Percentiles rank a stretch among this genome's conserved stretches.
Conservation (phyloP, 805 yeast genomes). For the Kodamaea laetipori region DNA sequence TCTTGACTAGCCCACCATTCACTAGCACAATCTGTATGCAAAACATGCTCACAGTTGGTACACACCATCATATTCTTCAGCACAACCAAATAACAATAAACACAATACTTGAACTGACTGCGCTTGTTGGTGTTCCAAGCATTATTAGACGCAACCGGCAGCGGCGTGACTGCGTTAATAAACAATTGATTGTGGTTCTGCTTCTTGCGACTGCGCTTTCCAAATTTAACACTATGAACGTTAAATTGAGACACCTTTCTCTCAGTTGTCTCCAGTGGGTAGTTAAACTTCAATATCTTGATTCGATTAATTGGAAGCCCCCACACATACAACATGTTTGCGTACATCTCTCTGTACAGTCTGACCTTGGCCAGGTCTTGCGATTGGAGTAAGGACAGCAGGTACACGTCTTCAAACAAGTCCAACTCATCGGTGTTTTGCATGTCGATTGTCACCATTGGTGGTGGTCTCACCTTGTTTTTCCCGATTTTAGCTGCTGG, state of each 20-base stretch:
- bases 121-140: constrained; percentile 35
- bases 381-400: constrained; percentile 42
- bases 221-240: constrained; percentile 39
- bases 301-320: constrained; percentile 78
- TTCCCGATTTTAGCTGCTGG: constrained; percentile 1
- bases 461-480: constrained; percentile 19
- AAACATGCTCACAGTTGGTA: constrained; percentile 70
- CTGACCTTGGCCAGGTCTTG: constrained; percentile 39
- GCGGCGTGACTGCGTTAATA: constrained; percentile 28
- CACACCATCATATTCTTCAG: constrained; percentile 67
- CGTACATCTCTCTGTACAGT: constrained; percentile 65
- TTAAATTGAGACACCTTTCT: constrained; percentile 24
- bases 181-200: constrained; percentile 23
- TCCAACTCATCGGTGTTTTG: constrained; percentile 47
- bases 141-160: constrained; percentile 24
- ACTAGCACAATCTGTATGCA: constrained; percentile 77
- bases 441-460: constrained; percentile 48
- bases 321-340: constrained; percentile 78
- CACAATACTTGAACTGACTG: constrained; percentile 50
- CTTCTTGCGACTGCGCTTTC: constrained; percentile 27
- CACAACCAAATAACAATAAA: constrained; percentile 63
- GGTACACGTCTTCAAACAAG: constrained; percentile 44
- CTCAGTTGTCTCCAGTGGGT: constrained; percentile 28
- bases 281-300: constrained; percentile 73
- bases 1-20: constrained; percentile 67